phyloP scores from a whole-genome alignment of 306 rosid species.

The Pyrus bretschneideri region DNA sequence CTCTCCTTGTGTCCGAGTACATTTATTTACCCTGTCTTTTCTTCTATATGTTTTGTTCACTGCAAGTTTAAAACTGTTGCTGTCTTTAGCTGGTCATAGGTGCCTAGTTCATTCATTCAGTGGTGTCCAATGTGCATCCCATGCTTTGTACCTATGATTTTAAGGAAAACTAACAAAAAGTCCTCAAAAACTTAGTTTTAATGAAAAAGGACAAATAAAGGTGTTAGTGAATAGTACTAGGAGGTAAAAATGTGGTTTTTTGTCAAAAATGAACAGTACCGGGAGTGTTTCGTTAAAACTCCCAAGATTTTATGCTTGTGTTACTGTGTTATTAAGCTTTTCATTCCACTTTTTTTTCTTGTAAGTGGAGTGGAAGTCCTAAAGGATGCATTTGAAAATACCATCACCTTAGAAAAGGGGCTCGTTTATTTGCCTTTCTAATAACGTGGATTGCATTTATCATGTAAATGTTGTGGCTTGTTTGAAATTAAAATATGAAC shows the following conservation, averaged over 20 bases:
- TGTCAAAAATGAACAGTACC: too few species aligned
- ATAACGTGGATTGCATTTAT: conserved; percentile 9
- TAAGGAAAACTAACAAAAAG: too few species aligned
- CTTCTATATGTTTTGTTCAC: neutral
- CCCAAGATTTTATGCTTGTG: neutral
- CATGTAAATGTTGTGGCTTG: conserved; percentile 18
- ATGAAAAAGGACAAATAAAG: too few species aligned
- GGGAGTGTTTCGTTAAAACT: too few species aligned
- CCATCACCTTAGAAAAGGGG: conserved; percentile 4
- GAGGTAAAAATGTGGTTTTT: too few species aligned
- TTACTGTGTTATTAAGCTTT: neutral
- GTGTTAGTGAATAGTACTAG: too few species aligned
- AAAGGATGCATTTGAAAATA: neutral
- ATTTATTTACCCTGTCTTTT: neutral
- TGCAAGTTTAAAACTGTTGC: neutral
- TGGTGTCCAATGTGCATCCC: neutral
- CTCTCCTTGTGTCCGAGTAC: neutral
- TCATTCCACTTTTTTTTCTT: neutral
- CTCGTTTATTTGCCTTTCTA: conserved; percentile 11
- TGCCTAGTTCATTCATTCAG: neutral
- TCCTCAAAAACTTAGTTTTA: too few species aligned
- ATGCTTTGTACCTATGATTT: neutral
- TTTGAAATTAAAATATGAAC: conserved; percentile 66
- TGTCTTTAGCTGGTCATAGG: neutral
- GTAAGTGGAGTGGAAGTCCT: neutral